A percentile compares a stretch with the other conserved stretches of the same genome.
Evolutionary conservation across 805 yeast genomes (phyloP).

Genomic region (Candida xiaguanensis): DNA sequence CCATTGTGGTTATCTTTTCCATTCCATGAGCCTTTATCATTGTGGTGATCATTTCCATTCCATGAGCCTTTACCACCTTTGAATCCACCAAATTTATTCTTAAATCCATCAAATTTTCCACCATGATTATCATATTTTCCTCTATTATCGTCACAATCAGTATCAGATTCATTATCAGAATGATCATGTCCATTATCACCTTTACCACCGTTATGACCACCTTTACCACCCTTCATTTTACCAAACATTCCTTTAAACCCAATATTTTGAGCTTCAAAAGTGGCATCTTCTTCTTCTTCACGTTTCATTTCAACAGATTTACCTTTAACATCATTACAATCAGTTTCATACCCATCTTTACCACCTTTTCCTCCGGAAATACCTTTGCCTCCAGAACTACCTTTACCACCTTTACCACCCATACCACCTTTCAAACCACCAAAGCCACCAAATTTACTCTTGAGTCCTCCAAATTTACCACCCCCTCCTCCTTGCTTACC

Average conservation of each 20-base stretch:
- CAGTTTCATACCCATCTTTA: neutral
- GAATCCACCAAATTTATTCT: neutral
- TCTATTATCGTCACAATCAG: neutral
- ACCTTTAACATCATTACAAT: neutral
- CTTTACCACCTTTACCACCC: neutral
- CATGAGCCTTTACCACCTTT: too few relatives aligned
- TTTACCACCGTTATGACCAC: neutral
- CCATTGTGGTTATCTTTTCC: too few relatives aligned
- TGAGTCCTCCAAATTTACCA: conserved; percentile 2
- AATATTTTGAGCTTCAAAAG: conserved; percentile 5
- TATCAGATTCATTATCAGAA: too few relatives aligned
- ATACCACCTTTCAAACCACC: conserved; percentile 3
- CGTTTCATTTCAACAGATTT: conserved; percentile 3
- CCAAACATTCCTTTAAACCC: conserved; percentile 1
- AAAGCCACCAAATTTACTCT: conserved; percentile 4
- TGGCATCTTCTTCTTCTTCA: neutral
- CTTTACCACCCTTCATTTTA: conserved; percentile 4
- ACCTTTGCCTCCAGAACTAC: neutral
- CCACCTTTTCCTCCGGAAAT: neutral
- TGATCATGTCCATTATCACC: neutral
- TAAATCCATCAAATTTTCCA: neutral
- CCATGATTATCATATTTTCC: neutral
- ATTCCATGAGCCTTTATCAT: too few relatives aligned
- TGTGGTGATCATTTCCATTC: too few relatives aligned
- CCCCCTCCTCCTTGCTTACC: neutral